Evolutionary conservation across 768 basidiomycete genomes (phyloP), one percentile per base, ranked within the genome.

Genomic region (Leucosporidium creatinivorum): DNA sequence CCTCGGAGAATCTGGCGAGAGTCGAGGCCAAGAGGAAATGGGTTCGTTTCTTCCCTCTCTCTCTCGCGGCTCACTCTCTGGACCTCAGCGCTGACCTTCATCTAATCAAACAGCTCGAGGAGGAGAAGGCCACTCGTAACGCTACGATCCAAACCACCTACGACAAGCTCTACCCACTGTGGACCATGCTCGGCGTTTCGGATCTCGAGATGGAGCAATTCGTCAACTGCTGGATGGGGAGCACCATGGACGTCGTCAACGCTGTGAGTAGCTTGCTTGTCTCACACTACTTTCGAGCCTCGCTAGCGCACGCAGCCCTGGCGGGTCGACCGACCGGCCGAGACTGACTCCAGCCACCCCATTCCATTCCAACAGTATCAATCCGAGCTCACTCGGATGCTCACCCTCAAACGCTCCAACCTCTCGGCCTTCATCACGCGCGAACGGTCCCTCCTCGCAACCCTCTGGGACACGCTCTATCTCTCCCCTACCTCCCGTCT

Each of bases 141-240:
- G 79, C 84, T 1, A 85, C 87, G 70, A 97, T 99, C 36, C 94
- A 99, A 77, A 83, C 86, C 0, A 87, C 97, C 82, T 99, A 93
- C 75, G 92, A 98, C 77, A 86, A 91, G 70, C 83, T 99, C 1
- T 93, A 94, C 76, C 86, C 86, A 0, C 83, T 98, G 4, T 99
- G 94, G 94, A 83, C 83, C 66, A 80, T 93, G 64, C 82, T 98
- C 66, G 93, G 91, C 19, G 86, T 94, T 7, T 77, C 83, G 0
- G 89, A 93, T 58, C 79, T 78, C 0, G 87, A 87, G 55, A 91
- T 93, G 85, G 91, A 98, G 73, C 85, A 83, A n/a, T 99, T 99
- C 75, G 88, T 97, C 0, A 91, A 97, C 67, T 82, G 54, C 23
- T 77, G 70, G 76, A 94, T 76, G 33, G 94, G 94, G 4, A 88